These are phyloP conservation scores for Cercospora zeae-maydis DNA, from an alignment of 2,329 filamentous ascomycete species.

Conservation along the genomic window DNA sequence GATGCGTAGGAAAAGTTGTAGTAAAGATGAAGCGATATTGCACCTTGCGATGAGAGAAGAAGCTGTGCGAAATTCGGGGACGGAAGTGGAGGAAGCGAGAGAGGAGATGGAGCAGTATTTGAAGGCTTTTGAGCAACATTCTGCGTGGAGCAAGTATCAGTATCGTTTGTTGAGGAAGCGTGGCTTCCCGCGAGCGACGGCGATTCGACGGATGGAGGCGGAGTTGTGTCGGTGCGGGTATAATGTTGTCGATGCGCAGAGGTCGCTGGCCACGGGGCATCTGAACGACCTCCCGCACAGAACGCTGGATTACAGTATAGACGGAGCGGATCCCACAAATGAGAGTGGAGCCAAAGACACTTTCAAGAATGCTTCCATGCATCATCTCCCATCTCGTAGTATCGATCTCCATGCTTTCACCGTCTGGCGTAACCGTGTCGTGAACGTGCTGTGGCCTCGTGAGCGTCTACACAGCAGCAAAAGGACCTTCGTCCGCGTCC, in stretches of 20 bases:
- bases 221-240: slow-evolving; percentile 1
- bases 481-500: neutral
- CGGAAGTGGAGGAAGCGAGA: neutral
- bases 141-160: neutral
- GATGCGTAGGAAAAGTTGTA: neutral
- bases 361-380: neutral
- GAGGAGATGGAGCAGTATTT: slow-evolving; percentile 1
- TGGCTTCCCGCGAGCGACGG: slow-evolving; percentile 1
- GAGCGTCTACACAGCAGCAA: neutral
- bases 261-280: too few species aligned
- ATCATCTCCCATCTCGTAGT: neutral
- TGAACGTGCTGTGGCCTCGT: neutral
- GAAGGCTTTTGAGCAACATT: neutral
- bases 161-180: neutral
- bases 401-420: neutral
- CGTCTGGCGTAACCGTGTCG: neutral
- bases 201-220: neutral
- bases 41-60: neutral
- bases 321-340: neutral
- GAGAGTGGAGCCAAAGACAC: too few species aligned
- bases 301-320: too few species aligned
- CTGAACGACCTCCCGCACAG: too few species aligned
- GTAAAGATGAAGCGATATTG: neutral
- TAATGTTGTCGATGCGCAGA: slow-evolving; percentile 5
- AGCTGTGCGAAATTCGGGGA: neutral